Conservation (phyloP, 2,329 filamentous ascomycete genomes). For the Trichoderma sp. region DNA sequence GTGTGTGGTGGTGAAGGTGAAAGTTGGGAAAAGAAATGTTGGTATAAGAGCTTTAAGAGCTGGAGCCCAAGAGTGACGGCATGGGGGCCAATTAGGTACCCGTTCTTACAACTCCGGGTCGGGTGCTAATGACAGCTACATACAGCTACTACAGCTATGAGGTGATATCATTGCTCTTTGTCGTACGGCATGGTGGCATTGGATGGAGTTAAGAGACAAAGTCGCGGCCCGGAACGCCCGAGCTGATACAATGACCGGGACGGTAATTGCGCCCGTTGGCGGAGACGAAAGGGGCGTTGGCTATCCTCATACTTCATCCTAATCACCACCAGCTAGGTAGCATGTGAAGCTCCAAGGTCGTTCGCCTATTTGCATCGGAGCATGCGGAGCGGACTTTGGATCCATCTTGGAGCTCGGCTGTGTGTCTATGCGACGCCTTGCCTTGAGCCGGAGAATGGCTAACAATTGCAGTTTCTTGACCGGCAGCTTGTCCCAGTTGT, state of each 20-base stretch:
- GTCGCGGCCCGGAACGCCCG: conserved; percentile 2
- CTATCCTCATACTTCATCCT: too few relatives aligned
- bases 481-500: too few relatives aligned
- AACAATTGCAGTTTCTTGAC: too few relatives aligned
- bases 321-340: too few relatives aligned
- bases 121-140: too few relatives aligned
- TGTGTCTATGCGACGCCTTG: too few relatives aligned
- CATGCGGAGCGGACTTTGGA: background rate
- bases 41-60: background rate
- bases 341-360: too few relatives aligned
- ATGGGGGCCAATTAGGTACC: background rate
- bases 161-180: background rate
- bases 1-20: background rate
- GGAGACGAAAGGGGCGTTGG: too few relatives aligned
- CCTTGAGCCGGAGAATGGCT: too few relatives aligned
- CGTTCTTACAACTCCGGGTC: background rate
- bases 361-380: background rate
- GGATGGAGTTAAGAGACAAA: background rate
- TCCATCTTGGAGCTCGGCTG: too few relatives aligned
- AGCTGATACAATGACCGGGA: background rate
- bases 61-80: background rate
- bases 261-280: background rate
- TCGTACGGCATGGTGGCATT: background rate
- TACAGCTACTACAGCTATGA: too few relatives aligned
- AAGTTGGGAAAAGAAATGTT: background rate